phyloP scores from a whole-genome alignment of 331 rosid genomes.

The Saraca asoca region DNA sequence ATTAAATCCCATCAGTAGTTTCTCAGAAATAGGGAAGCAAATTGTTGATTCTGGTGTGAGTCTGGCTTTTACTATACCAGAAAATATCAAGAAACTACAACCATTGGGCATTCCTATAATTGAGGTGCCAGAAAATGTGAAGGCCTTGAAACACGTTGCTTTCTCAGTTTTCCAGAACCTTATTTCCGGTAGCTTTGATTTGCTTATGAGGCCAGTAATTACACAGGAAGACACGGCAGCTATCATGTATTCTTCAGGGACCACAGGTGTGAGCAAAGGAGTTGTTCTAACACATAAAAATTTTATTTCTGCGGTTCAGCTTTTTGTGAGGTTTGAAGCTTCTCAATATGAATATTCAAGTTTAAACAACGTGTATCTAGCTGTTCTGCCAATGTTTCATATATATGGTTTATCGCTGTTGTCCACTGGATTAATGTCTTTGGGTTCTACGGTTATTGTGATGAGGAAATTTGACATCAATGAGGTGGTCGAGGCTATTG shows the following conservation, averaged over 20 bases:
- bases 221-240: conserved; percentile 71
- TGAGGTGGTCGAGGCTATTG: conserved; percentile 57
- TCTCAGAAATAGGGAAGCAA: conserved; percentile 58
- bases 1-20: conserved; percentile 65
- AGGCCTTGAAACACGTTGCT: conserved; percentile 29
- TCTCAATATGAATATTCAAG: conserved; percentile 60
- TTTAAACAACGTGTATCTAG: conserved; percentile 58
- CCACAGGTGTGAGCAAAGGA: conserved; percentile 83
- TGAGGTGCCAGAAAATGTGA: conserved; percentile 58
- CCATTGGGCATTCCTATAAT: conserved; percentile 49
- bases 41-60: conserved; percentile 51
- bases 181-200: conserved; percentile 42
- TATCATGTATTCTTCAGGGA: conserved; percentile 80
- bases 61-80: conserved; percentile 49
- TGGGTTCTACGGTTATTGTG: conserved; percentile 75
- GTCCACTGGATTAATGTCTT: conserved; percentile 60
- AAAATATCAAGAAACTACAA: conserved; percentile 42
- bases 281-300: conserved; percentile 69
- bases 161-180: conserved; percentile 49
- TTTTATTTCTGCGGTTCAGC: conserved; percentile 62
- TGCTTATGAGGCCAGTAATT: conserved; percentile 52
- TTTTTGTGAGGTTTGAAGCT: conserved; percentile 75
- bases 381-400: conserved; percentile 82
- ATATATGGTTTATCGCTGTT: conserved; percentile 66
- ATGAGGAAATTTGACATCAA: conserved; percentile 61